Base-by-base conservation (phyloP, 2,329 filamentous ascomycete genomes). In the Lasiodiplodia theobromae region DNA sequence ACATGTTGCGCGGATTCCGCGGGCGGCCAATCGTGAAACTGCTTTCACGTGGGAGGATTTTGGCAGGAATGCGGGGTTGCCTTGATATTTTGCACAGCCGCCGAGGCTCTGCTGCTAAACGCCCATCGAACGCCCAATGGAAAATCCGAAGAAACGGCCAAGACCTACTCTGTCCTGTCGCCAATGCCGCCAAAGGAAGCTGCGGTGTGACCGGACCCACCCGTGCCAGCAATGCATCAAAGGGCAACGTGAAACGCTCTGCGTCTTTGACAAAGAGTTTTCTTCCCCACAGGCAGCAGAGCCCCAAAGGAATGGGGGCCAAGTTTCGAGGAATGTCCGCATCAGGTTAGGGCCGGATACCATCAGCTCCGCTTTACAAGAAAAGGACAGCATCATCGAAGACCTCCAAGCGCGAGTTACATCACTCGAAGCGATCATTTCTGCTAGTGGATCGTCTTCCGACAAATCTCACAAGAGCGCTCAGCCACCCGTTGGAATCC, bases 121-220 rank as follows among this genome's bases (percentile, higher is more conserved):
- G 6, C 21, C 11, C 49, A 12, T 7, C 16, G 11, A 53, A 10
- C 16, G 28, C 14, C 16, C 51, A n/a, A 60, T 60, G 56, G 34
- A 40, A 4, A 60, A 21, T 23, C 8, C 60, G 3, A 70, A 71
- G 37, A 74, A 73, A 58, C 56, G 74, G 12, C 73, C 74, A 12
- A 70, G 74, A 18, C 74, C 74, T 28, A 72, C 74, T 16, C 70
- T 74, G 3, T 76, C 73, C 4, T 76, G 74, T 54, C 65, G 75
- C 14, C 69, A 72, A 28, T 76, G 74, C 58, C 71, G 73, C 49
- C 70, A 73, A 18, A 76, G 74, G 69, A 76, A 76, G 51, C 67
- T 75, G 8, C 74, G 74, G 34, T 76, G 74, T 57, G 73, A 76
- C 53, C 71, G 74, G 10, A 69, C 62, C 37, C 56, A 70, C 11